phyloP scores from a whole-genome alignment of 352 stramenopile genomes.

The Thalassiosira sp. region DNA sequence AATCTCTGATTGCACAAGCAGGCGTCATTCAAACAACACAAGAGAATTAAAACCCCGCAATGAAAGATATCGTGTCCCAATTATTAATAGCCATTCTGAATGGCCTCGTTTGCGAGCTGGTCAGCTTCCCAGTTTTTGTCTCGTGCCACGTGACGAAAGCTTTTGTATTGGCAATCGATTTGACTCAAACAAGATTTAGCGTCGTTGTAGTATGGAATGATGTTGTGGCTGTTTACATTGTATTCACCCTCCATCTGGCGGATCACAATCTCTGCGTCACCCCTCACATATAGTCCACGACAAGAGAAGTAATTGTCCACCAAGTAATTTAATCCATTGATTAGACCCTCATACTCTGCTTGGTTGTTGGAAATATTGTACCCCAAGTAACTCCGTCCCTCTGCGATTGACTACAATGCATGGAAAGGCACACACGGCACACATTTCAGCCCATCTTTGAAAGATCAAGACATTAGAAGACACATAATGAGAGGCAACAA shows the following conservation, averaged over 20 bases:
- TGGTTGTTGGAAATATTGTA: slow-evolving; percentile 48
- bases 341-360: slow-evolving; percentile 42
- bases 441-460: too few species aligned
- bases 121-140: slow-evolving; percentile 22
- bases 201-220: slow-evolving; percentile 24
- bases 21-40: too few species aligned
- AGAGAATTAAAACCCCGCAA: background rate
- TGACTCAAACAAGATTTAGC: slow-evolving; percentile 12
- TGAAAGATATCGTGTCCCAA: background rate
- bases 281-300: slow-evolving; percentile 19
- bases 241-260: slow-evolving; percentile 32
- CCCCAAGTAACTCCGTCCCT: slow-evolving; percentile 30
- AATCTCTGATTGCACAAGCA: background rate
- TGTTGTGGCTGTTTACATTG: slow-evolving; percentile 27
- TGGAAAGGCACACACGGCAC: background rate
- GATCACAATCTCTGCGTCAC: slow-evolving; percentile 37
- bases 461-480: background rate
- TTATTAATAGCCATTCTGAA: slow-evolving; percentile 9
- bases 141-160: slow-evolving; percentile 16
- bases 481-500: background rate
- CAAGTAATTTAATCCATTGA: slow-evolving; percentile 26
- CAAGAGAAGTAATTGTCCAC: slow-evolving; percentile 12
- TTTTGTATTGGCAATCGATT: slow-evolving; percentile 4
- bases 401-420: slow-evolving; percentile 10
- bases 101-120: slow-evolving; percentile 34